These are phyloP conservation scores for Phalaenopsis aphrodite DNA, from an alignment of 106 monocot species.

Conservation along the genomic window DNA sequence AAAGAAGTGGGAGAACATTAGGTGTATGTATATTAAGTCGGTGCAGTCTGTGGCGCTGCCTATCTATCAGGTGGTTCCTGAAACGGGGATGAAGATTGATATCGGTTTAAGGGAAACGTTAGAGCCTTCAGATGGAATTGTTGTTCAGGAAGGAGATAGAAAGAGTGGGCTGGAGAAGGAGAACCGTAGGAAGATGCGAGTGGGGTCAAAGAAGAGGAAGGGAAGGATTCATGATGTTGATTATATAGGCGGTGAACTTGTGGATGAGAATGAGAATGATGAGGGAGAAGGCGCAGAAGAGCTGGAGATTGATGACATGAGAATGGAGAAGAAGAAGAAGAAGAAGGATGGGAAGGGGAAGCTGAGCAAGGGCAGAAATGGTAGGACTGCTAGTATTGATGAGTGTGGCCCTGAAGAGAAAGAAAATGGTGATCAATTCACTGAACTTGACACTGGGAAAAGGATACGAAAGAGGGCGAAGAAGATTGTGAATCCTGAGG, in stretches of 20 bases:
- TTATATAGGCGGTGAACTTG: neutral
- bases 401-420: neutral
- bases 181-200: neutral
- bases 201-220: constrained; percentile 5
- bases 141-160: neutral
- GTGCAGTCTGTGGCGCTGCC: constrained; percentile 35
- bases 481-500: neutral
- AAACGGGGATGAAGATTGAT: constrained; percentile 31
- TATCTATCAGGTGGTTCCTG: constrained; percentile 28
- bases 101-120: neutral
- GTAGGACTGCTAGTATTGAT: neutral
- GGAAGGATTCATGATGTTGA: constrained; percentile 9
- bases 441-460: neutral
- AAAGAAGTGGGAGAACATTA: constrained; percentile 36
- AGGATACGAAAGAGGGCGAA: neutral
- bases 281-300: neutral
- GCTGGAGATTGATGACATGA: neutral
- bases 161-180: neutral
- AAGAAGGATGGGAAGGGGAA: constrained; percentile 8
- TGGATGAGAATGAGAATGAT: neutral
- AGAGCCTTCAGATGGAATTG: too few species aligned
- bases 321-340: constrained; percentile 7
- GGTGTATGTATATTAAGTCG: constrained; percentile 31
- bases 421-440: constrained; percentile 1
- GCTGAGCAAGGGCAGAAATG: neutral